phyloP scores from a whole-genome alignment of 2,329 filamentous ascomycete genomes.

The Leptographium wingfieldii region DNA sequence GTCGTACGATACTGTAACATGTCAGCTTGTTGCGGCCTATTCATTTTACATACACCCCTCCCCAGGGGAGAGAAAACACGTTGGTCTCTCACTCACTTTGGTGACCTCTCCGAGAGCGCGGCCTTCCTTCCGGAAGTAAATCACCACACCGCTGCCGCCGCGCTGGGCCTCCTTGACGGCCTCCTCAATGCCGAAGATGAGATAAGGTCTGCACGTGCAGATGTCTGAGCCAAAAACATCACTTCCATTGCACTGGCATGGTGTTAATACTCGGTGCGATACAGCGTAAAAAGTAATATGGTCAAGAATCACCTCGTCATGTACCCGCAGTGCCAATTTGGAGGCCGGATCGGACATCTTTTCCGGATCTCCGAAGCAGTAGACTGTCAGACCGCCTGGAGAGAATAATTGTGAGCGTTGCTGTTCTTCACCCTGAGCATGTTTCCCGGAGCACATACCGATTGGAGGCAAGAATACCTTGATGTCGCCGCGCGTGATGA shows the following conservation, averaged over 20 bases:
- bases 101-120: slow-evolving; percentile 90
- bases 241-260: slow-evolving; percentile 66
- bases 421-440: neutral
- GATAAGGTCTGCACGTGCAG: slow-evolving; percentile 89
- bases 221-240: slow-evolving; percentile 98
- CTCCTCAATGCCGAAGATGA: slow-evolving; percentile 94
- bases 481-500: slow-evolving; percentile 89
- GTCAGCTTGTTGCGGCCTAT: neutral
- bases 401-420: slow-evolving; percentile 7
- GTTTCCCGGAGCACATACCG: slow-evolving; percentile 27
- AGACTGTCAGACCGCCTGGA: slow-evolving; percentile 74
- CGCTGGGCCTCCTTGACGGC: slow-evolving; percentile 94
- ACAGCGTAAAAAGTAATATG: neutral
- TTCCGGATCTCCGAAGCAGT: slow-evolving; percentile 89
- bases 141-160: slow-evolving; percentile 86
- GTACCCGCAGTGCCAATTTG: slow-evolving; percentile 71
- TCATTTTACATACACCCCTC: neutral
- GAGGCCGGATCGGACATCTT: slow-evolving; percentile 84
- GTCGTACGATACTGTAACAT: slow-evolving; percentile 12
- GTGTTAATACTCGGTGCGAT: neutral
- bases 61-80: neutral
- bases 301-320: slow-evolving; percentile 40
- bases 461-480: slow-evolving; percentile 95
- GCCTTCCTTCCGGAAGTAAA: slow-evolving; percentile 98
- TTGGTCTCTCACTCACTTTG: slow-evolving; percentile 49